Evolutionary conservation across 208 protist species (phyloP).

Genomic region (Balamuthia mandrillaris): DNA sequence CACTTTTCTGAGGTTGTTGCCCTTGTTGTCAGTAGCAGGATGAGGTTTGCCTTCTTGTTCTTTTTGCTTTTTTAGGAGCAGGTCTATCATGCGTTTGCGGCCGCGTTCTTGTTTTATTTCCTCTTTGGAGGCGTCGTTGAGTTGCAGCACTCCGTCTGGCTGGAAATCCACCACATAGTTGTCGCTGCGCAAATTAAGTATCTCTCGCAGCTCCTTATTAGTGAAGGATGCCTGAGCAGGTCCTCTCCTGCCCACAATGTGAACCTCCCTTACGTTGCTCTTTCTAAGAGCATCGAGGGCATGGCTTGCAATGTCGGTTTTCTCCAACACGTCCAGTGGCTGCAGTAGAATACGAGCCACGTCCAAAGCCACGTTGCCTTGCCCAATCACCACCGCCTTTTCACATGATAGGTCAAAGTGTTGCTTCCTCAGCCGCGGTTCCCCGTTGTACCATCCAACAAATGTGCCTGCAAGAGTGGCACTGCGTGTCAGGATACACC

Average conservation of each 20-base stretch:
- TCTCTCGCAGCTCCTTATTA: constrained; percentile 92
- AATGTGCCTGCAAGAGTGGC: constrained; percentile 83
- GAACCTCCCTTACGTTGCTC: constrained; percentile 73
- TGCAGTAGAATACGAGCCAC: constrained; percentile 82
- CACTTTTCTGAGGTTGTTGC: background rate
- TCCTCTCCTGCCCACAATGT: constrained; percentile 83
- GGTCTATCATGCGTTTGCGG: constrained; percentile 27
- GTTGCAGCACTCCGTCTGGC: background rate
- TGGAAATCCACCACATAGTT: constrained; percentile 3
- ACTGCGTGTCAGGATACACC: background rate
- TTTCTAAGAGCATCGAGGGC: constrained; percentile 79
- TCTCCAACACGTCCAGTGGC: constrained; percentile 73
- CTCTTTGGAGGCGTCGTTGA: constrained; percentile 1
- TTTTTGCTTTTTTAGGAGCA: too few species aligned
- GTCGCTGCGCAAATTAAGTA: constrained; percentile 18
- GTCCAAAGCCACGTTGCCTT: constrained; percentile 95
- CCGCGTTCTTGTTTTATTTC: background rate
- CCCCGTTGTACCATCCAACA: constrained; percentile 94
- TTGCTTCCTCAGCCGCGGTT: constrained; percentile 61
- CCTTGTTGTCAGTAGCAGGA: too few species aligned
- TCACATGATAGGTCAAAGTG: background rate
- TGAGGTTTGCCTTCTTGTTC: too few species aligned
- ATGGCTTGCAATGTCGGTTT: constrained; percentile 85
- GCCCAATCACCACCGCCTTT: constrained; percentile 74
- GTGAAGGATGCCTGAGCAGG: constrained; percentile 86